Conservation (phyloP, 495 filamentous ascomycete species). For the Aspergillus panamensis region DNA sequence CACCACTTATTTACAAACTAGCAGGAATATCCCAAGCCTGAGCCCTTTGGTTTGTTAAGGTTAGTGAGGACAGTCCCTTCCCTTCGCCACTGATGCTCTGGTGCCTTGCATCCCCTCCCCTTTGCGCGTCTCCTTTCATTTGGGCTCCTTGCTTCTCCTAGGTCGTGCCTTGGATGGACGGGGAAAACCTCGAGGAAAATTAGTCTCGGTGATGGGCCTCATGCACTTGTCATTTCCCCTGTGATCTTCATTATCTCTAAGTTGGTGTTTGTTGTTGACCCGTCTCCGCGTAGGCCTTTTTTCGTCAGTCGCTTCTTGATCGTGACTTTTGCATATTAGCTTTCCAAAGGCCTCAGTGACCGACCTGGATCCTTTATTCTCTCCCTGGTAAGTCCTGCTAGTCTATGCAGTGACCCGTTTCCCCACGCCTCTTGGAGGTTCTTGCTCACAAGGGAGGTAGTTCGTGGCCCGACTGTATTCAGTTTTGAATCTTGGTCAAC, state of each 20-base stretch:
- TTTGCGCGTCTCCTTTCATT: constrained; percentile 29
- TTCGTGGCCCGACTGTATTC: constrained; percentile 24
- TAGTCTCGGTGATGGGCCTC: constrained; percentile 24
- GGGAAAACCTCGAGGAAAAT: constrained; percentile 30
- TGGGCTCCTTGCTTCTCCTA: constrained; percentile 38
- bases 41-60: constrained; percentile 26
- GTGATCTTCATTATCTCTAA: constrained; percentile 14
- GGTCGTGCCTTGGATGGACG: constrained; percentile 30
- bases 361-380: constrained; percentile 15
- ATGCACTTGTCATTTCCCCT: constrained; percentile 21
- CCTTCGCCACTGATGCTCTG: constrained; percentile 26
- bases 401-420: constrained; percentile 37
- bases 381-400: constrained; percentile 33
- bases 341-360: constrained; percentile 23
- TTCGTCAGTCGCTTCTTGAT: constrained; percentile 23
- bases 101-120: constrained; percentile 43
- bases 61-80: constrained; percentile 26
- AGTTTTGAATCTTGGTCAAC: constrained; percentile 14
- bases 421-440: constrained; percentile 24
- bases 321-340: constrained; percentile 37
- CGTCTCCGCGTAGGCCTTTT: constrained; percentile 23
- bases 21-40: constrained; percentile 14
- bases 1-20: constrained; percentile 24
- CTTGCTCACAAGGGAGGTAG: constrained; percentile 37
- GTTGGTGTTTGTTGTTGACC: constrained; percentile 42